Percentiles rank a stretch among this genome's conserved stretches.
Evolutionary conservation across 495 filamentous ascomycete genomes (phyloP).

Genomic region (Xylaria nigripes): DNA sequence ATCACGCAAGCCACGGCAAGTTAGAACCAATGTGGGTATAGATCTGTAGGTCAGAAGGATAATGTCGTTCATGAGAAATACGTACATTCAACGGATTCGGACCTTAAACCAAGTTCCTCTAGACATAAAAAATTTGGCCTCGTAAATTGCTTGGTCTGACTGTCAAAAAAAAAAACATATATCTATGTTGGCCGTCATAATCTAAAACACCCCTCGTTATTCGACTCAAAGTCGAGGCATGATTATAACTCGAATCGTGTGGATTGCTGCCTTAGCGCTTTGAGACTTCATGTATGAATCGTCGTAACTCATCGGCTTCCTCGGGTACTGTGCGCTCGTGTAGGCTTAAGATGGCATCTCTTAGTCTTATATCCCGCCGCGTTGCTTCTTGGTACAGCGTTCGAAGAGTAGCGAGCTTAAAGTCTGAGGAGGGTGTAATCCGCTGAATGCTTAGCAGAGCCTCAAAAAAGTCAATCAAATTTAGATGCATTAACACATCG

Average conservation of each 20-base stretch:
- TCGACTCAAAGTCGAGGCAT: neutral
- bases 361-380: constrained; percentile 31
- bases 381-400: constrained; percentile 33
- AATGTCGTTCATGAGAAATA: neutral
- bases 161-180: too few species aligned
- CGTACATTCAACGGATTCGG: neutral
- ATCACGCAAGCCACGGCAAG: neutral
- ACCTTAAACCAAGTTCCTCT: neutral
- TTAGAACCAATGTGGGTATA: neutral
- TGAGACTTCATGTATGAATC: constrained; percentile 31
- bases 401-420: constrained; percentile 35
- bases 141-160: neutral
- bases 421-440: constrained; percentile 31
- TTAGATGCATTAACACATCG: constrained; percentile 76
- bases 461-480: constrained; percentile 66
- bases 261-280: neutral
- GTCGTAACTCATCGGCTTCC: constrained; percentile 32
- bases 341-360: constrained; percentile 32
- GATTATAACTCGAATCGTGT: neutral
- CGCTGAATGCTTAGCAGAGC: constrained; percentile 51
- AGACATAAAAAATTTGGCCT: neutral
- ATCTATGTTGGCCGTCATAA: neutral
- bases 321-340: constrained; percentile 38
- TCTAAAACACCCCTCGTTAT: constrained; percentile 1
- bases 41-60: neutral